These are phyloP conservation scores for Ceriops tagal DNA, from an alignment of 345 rosid genomes.

Conservation along the genomic window DNA sequence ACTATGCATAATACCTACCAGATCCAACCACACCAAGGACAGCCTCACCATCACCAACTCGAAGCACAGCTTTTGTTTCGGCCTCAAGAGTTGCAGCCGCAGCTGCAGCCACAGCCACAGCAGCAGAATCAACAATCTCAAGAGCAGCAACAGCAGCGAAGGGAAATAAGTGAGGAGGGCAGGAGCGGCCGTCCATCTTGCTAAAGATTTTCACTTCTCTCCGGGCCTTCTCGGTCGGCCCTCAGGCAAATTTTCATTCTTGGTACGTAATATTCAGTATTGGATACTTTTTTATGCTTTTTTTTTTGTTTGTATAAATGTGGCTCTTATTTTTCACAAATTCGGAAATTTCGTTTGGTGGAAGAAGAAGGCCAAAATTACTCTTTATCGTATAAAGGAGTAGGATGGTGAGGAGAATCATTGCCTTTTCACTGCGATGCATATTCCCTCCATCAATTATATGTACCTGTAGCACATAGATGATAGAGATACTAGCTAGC, in stretches of 20 bases:
- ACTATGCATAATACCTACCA: slow-evolving; percentile 48
- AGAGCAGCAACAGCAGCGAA: slow-evolving; percentile 34
- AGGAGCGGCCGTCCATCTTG: background rate
- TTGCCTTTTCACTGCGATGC: background rate
- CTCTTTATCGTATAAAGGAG: background rate
- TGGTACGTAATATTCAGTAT: slow-evolving; percentile 22
- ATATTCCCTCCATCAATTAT: background rate
- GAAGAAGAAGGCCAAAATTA: background rate
- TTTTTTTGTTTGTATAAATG: background rate
- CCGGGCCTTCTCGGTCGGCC: background rate
- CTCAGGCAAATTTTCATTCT: slow-evolving; percentile 17
- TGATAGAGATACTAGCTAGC: background rate
- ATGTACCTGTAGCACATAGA: background rate
- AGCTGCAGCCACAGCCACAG: slow-evolving; percentile 22
- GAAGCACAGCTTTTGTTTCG: slow-evolving; percentile 61
- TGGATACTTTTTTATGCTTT: background rate
- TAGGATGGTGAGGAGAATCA: background rate
- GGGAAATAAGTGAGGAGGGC: slow-evolving; percentile 52
- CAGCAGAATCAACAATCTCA: slow-evolving; percentile 8
- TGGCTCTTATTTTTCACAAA: background rate
- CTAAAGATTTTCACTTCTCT: slow-evolving; percentile 15
- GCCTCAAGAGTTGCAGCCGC: slow-evolving; percentile 35
- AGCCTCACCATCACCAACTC: slow-evolving; percentile 31
- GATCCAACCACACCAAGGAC: slow-evolving; percentile 35
- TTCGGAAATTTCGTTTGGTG: background rate